Evolutionary conservation across 768 basidiomycete genomes (phyloP).

Genomic region (Lactarius tabidus): DNA sequence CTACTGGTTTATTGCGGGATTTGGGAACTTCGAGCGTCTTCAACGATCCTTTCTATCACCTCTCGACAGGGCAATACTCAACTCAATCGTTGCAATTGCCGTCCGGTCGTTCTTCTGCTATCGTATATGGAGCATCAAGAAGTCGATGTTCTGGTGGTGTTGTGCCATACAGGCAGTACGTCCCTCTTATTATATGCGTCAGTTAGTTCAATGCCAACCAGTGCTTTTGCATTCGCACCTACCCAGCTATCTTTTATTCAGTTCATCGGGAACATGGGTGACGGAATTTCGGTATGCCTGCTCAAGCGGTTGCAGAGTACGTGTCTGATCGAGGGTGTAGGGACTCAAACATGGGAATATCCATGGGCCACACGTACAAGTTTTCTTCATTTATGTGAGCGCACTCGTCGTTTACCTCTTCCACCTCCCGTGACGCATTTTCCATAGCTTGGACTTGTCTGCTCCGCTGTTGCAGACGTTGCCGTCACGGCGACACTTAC

Average conservation of each 20-base stretch:
- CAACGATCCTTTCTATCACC: neutral
- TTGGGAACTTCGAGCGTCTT: neutral
- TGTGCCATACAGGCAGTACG: neutral
- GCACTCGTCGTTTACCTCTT: neutral
- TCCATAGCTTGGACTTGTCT: neutral
- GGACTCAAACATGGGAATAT: neutral
- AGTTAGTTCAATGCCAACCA: neutral
- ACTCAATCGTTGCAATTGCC: neutral
- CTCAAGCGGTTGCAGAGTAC: neutral
- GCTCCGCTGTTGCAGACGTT: neutral
- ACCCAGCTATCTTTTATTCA: neutral
- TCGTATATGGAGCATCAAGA: neutral
- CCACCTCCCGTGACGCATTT: neutral
- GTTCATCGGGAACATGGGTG: neutral
- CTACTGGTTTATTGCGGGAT: neutral
- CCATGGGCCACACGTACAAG: neutral
- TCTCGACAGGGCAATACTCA: neutral
- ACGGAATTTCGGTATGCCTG: neutral
- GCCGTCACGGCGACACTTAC: neutral
- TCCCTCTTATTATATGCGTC: neutral
- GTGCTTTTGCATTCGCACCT: neutral
- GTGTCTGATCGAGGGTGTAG: neutral
- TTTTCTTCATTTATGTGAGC: neutral
- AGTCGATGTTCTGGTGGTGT: neutral
- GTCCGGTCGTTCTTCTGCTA: neutral